These are phyloP conservation scores for Mortierella sp. DNA, from an alignment of 371 early-diverging fungal species.

Conservation along the genomic window DNA sequence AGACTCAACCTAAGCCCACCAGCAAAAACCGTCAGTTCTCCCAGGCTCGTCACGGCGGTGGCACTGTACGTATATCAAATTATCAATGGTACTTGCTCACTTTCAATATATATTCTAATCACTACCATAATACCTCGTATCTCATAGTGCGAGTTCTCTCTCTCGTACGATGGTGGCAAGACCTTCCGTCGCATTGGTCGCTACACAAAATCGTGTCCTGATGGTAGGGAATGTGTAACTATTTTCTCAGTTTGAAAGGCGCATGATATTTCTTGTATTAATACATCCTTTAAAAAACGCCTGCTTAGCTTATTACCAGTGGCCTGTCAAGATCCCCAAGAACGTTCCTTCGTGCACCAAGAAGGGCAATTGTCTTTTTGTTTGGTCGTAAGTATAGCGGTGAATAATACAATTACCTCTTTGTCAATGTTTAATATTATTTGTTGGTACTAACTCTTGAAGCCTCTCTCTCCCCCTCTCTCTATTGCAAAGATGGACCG, in stretches of 20 bases:
- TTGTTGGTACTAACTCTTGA: not conserved
- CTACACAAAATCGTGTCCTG: constrained; percentile 55
- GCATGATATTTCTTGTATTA: not conserved
- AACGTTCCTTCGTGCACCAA: constrained; percentile 61
- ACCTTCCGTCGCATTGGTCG: constrained; percentile 68
- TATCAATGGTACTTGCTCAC: not conserved
- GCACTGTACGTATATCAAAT: constrained; percentile 27
- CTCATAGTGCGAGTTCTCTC: constrained; percentile 74
- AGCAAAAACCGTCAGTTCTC: constrained; percentile 29
- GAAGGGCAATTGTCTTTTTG: constrained; percentile 54
- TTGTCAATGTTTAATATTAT: not conserved
- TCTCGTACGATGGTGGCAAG: constrained; percentile 73
- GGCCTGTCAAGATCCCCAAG: constrained; percentile 67
- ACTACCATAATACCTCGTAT: not conserved
- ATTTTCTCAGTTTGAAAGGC: not conserved
- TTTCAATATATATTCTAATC: not conserved
- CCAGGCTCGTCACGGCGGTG: constrained; percentile 56
- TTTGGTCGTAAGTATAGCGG: constrained; percentile 30
- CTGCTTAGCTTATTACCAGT: constrained; percentile 30
- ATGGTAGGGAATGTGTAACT: constrained; percentile 38
- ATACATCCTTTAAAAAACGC: not conserved
- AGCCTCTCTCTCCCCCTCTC: not conserved
- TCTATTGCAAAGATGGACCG: constrained; percentile 34
- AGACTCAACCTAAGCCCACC: constrained; percentile 39
- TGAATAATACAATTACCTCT: not conserved